Evolutionary conservation across 305 asterid genomes (phyloP).

Genomic region (Nicotiana rustica): DNA sequence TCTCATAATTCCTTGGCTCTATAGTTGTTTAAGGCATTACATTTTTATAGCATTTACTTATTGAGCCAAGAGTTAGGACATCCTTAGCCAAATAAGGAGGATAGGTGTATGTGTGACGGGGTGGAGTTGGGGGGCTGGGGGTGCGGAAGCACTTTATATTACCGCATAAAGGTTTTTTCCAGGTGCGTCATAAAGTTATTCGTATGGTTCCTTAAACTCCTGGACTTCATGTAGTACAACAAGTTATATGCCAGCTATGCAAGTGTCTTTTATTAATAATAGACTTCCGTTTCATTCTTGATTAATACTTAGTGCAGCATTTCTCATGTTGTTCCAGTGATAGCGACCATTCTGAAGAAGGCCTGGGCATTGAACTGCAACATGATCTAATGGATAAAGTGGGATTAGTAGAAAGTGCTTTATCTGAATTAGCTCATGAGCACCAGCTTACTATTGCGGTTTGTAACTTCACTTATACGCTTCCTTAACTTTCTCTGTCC

Average conservation of each 20-base stretch:
- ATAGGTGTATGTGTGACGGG: background rate
- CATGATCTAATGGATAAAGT: constrained; percentile 64
- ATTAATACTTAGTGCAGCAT: constrained; percentile 5
- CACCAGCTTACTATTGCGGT: constrained; percentile 68
- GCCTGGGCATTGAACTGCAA: constrained; percentile 47
- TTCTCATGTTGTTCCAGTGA: constrained; percentile 40
- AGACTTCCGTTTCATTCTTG: background rate
- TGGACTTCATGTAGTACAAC: background rate
- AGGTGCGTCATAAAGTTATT: background rate
- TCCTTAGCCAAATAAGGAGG: constrained; percentile 1
- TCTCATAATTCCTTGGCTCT: background rate
- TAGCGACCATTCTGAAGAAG: constrained; percentile 74
- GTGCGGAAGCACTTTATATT: background rate
- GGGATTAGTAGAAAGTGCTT: constrained; percentile 68
- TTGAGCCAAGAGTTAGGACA: constrained; percentile 20
- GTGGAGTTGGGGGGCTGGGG: background rate
- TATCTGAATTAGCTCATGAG: constrained; percentile 69
- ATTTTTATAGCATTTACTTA: background rate
- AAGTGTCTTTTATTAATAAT: background rate
- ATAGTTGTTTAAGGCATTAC: background rate
- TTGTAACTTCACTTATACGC: constrained; percentile 39
- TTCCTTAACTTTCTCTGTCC: constrained; percentile 5
- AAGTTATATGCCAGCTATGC: background rate
- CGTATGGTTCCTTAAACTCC: background rate
- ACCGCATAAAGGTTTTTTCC: background rate